A percentile compares a stretch with the other conserved stretches of the same genome.
Evolutionary conservation across 805 yeast species (phyloP).

Genomic region (Saccharomycopsis lassenensis): DNA sequence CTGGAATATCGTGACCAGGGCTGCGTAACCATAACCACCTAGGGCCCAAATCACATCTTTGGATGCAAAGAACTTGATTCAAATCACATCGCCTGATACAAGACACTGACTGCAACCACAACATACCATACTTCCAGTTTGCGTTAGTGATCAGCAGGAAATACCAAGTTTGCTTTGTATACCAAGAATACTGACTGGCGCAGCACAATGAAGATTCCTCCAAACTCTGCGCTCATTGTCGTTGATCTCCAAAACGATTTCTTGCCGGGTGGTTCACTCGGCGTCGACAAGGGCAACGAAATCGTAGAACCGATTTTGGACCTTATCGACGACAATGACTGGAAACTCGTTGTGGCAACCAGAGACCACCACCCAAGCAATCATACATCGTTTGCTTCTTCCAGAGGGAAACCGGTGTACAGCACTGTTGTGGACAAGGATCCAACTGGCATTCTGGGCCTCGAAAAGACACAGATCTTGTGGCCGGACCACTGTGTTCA

Average conservation of each 20-base stretch:
- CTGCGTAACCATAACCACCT: too few species aligned
- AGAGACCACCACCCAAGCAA: conserved; percentile 82
- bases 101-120: too few species aligned
- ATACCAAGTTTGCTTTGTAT: too few species aligned
- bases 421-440: conserved; percentile 35
- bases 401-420: conserved; percentile 43
- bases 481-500: conserved; percentile 96
- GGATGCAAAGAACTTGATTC: too few species aligned
- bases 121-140: too few species aligned
- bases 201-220: too few species aligned
- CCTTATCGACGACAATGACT: conserved; percentile 34
- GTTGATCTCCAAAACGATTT: conserved; percentile 85
- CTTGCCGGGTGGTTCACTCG: conserved; percentile 64
- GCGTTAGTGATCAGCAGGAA: too few species aligned
- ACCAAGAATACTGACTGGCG: too few species aligned
- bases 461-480: conserved; percentile 31
- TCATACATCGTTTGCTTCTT: conserved; percentile 77
- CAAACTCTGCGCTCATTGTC: conserved; percentile 48
- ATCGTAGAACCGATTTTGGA: conserved; percentile 42
- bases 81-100: too few species aligned
- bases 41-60: too few species aligned
- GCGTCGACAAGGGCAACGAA: conserved; percentile 53
- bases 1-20: too few species aligned
- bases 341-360: conserved; percentile 61
- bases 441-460: conserved; percentile 21